A percentile compares a stretch with the other conserved stretches of the same genome.
These are phyloP conservation scores for Nicotiana benthamiana DNA, from an alignment of 257 asterid genomes.

Conservation along the genomic window DNA sequence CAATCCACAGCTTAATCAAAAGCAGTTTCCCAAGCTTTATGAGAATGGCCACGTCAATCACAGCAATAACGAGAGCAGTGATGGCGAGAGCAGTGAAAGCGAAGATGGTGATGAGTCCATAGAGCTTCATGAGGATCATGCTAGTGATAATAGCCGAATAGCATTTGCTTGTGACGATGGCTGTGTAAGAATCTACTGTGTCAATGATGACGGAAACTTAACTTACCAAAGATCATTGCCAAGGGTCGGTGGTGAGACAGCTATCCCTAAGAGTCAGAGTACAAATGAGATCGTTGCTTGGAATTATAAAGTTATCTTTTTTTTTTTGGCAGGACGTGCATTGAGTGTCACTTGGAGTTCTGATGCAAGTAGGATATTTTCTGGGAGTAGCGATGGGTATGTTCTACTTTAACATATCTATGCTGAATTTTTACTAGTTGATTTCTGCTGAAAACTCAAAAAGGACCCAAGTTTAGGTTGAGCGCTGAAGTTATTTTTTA, in stretches of 20 bases:
- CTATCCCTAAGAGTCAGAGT: slow-evolving; percentile 13
- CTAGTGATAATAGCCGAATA: slow-evolving; percentile 26
- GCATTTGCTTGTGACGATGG: slow-evolving; percentile 96
- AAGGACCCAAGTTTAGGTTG: background rate
- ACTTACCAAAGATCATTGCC: slow-evolving; percentile 50
- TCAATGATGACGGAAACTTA: slow-evolving; percentile 37
- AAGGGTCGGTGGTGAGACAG: slow-evolving; percentile 88
- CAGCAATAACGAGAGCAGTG: slow-evolving; percentile 27
- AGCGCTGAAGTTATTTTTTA: background rate
- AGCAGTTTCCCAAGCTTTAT: slow-evolving; percentile 16
- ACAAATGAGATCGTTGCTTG: background rate
- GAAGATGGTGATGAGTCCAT: slow-evolving; percentile 42
- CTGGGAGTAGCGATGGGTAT: slow-evolving; percentile 96
- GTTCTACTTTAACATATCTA: slow-evolving; percentile 9
- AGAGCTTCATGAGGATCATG: slow-evolving; percentile 35
- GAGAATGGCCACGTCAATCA: slow-evolving; percentile 50
- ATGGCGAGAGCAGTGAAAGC: slow-evolving; percentile 41
- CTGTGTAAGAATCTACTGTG: slow-evolving; percentile 61
- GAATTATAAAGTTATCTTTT: slow-evolving; percentile 5
- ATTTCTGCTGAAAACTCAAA: background rate
- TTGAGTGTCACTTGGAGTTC: slow-evolving; percentile 88
- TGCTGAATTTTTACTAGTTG: background rate
- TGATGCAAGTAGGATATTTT: slow-evolving; percentile 62
- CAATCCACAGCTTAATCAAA: slow-evolving; percentile 13
- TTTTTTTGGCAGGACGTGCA: slow-evolving; percentile 44